A percentile compares a stretch with the other conserved stretches of the same genome.
phyloP scores from a whole-genome alignment of 805 yeast genomes.

The Saccharomycopsis microspora region DNA sequence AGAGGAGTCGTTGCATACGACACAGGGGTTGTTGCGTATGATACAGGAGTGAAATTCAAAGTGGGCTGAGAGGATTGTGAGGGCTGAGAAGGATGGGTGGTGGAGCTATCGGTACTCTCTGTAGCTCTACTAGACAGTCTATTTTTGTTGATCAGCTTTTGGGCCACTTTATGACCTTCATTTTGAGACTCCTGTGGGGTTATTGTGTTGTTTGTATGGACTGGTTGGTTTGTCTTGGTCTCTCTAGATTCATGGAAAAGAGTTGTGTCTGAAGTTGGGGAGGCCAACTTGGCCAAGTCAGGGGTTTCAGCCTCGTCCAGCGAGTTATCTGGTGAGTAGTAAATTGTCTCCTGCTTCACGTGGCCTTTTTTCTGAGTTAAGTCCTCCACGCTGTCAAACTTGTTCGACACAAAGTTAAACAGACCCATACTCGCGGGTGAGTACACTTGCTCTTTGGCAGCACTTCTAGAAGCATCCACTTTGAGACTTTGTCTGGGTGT shows the following conservation, averaged over 20 bases:
- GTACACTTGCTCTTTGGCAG: not conserved
- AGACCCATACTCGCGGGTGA: conserved; percentile 3
- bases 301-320: not conserved
- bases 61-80: too few species aligned
- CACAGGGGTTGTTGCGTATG: conserved; percentile 6
- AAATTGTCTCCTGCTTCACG: conserved; percentile 5
- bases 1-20: not conserved
- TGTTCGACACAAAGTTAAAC: conserved; percentile 7
- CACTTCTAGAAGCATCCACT: not conserved
- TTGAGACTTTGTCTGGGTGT: not conserved
- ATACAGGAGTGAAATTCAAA: not conserved
- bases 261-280: too few species aligned
- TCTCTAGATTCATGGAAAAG: too few species aligned
- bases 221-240: too few species aligned
- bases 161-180: too few species aligned
- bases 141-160: too few species aligned
- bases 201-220: too few species aligned
- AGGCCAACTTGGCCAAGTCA: too few species aligned
- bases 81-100: too few species aligned
- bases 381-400: not conserved
- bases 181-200: too few species aligned
- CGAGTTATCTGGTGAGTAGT: conserved; percentile 7
- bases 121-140: too few species aligned
- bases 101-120: too few species aligned
- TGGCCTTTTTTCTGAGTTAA: not conserved